A percentile compares a stretch with the other conserved stretches of the same genome.
Evolutionary conservation across 1,284 basidiomycete species (phyloP).

Genomic region (Rugiboletus extremiorientalis): DNA sequence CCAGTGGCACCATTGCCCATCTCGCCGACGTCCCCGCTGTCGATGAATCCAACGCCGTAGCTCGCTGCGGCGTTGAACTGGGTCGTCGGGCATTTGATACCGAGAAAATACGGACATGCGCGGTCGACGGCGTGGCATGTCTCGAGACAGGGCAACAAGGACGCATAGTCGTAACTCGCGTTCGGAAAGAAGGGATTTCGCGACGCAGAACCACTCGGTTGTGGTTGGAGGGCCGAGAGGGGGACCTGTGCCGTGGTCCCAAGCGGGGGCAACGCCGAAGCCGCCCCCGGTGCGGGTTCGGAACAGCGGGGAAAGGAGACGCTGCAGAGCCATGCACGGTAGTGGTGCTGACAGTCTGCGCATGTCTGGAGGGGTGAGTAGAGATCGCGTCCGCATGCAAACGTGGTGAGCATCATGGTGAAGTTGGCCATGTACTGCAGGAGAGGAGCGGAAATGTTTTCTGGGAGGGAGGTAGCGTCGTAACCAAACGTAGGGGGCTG

Average conservation of each 20-base stretch:
- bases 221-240: constrained; percentile 46
- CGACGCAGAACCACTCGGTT: constrained; percentile 38
- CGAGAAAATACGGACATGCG: constrained; percentile 71
- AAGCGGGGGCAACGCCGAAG: constrained; percentile 26
- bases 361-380: constrained; percentile 81
- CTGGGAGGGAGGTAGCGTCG: constrained; percentile 54
- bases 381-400: constrained; percentile 77
- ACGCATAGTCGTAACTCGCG: constrained; percentile 47
- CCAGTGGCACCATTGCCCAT: constrained; percentile 51
- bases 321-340: constrained; percentile 79
- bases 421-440: constrained; percentile 69
- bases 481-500: constrained; percentile 44
- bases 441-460: constrained; percentile 48
- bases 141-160: constrained; percentile 77
- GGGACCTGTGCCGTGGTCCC: constrained; percentile 30
- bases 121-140: constrained; percentile 74
- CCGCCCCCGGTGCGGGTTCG: constrained; percentile 36
- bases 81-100: constrained; percentile 68
- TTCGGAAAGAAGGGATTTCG: constrained; percentile 50
- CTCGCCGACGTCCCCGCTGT: constrained; percentile 49
- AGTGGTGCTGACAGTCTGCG: constrained; percentile 71
- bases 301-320: constrained; percentile 73
- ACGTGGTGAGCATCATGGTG: constrained; percentile 65
- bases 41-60: constrained; percentile 76
- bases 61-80: constrained; percentile 64